Evolutionary conservation across 2,329 filamentous ascomycete species (phyloP).

Genomic region (Myriosclerotinia duriaeana): DNA sequence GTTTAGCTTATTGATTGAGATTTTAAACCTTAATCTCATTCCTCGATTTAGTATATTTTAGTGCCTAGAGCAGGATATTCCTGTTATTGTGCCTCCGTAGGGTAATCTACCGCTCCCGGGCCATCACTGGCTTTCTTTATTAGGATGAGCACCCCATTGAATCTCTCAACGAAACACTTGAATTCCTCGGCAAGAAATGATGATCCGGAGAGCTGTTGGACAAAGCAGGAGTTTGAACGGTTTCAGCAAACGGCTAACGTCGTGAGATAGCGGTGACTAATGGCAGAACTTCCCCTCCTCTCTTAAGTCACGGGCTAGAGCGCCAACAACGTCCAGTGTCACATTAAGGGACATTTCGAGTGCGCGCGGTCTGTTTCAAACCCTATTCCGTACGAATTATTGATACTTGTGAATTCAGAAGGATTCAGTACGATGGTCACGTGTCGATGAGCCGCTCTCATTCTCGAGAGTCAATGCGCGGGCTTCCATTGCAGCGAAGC

Average conservation of each 20-base stretch:
- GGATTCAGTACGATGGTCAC: no score
- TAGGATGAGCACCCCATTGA: not conserved
- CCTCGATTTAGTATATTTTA: no score
- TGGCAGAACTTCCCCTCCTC: not conserved
- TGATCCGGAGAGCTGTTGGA: not conserved
- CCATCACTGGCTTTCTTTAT: not conserved
- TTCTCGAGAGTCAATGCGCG: no score
- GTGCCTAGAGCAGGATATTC: no score
- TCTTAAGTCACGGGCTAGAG: not conserved
- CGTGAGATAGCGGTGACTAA: not conserved
- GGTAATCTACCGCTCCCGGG: not conserved
- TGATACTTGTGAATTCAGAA: no score
- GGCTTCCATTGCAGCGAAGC: not conserved
- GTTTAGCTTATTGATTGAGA: no score
- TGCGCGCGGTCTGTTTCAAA: not conserved
- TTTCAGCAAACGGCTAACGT: not conserved
- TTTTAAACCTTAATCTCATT: no score
- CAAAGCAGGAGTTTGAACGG: not conserved
- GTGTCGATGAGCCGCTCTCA: no score
- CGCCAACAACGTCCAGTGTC: not conserved
- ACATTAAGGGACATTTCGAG: not conserved
- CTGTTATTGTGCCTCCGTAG: no score
- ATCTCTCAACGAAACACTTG: not conserved
- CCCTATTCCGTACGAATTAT: not conserved
- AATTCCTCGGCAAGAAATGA: not conserved